Evolutionary conservation across 805 yeast genomes (phyloP), one percentile per base, ranked within the genome.

Genomic region (Ogataea sp.): DNA sequence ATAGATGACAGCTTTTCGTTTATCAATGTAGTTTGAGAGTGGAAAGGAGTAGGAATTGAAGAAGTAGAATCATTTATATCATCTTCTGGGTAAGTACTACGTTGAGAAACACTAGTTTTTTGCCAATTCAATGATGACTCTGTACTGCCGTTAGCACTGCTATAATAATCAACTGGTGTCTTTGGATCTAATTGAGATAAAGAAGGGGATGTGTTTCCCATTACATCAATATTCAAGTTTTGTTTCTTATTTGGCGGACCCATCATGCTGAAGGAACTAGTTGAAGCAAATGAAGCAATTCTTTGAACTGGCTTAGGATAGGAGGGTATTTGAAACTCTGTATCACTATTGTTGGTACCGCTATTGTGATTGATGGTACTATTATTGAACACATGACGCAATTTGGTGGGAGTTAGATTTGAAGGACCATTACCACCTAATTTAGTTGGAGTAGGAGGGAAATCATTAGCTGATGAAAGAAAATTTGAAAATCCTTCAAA

Each of bases 381-480:
- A 11, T 11, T n/a, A 11, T 26, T 26, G 7, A 28, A 6, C 6
- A 11, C 20, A n/a, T 32, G 34, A 20, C 34, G 24, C 14, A 32
- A 20, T 20, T 32, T 32, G 9, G 34, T 32, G 3, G 34, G 34
- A 20, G 34, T 32, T 11, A 20, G 10, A 14, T 20, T 13, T 14
- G 26, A 7, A n/a, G n/a, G n/a, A n/a, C n/a, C n/a, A n/a, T n/a
- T n/a, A n/a, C n/a, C 45, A 26, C 56, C 58, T 17, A 55, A 43
- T 27, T 65, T 60, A 2, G 73, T 68, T 29, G 74, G 75, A 0
- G 73, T 68, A 6, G 70, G 64, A 7, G 73, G 73, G 11, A 57
- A 43, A 38, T 54, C 53, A 10, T 49, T 55, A 20, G 46, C 34
- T 9, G 48, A 41, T 37, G 51, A 45, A 8, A 38, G 43, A 11